These are phyloP conservation scores for Hypoxylon trugodes DNA, from an alignment of 495 filamentous ascomycete genomes.

Conservation along the genomic window DNA sequence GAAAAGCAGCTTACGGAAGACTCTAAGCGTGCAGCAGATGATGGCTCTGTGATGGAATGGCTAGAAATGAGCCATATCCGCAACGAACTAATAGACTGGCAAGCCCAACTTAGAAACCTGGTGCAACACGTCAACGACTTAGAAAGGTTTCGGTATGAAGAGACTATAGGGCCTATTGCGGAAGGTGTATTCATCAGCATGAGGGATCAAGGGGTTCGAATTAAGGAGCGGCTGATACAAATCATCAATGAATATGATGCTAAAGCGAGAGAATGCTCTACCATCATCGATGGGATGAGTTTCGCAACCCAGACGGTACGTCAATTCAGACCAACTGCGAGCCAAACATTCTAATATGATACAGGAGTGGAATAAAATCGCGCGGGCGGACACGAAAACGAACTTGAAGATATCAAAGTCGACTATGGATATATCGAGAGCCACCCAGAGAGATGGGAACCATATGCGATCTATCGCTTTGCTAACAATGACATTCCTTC, in stretches of 20 bases:
- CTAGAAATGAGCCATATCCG: background rate
- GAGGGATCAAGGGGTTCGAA: background rate
- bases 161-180: background rate
- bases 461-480: background rate
- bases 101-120: background rate
- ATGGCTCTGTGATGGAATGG: background rate
- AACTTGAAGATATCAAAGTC: background rate
- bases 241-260: conserved; percentile 11
- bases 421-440: background rate
- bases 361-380: conserved; percentile 8
- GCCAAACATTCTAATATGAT: background rate
- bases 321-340: background rate
- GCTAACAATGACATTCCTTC: background rate
- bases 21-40: background rate
- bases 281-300: background rate
- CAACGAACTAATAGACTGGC: background rate
- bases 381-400: conserved; percentile 2
- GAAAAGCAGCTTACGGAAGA: background rate
- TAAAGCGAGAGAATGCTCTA: background rate
- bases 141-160: background rate
- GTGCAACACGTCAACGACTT: background rate
- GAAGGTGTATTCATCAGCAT: background rate
- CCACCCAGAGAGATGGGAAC: background rate
- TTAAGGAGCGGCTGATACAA: background rate
- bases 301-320: conserved; percentile 2